Conservation (phyloP, 2,329 filamentous ascomycete genomes). For the Neospermospora avenae region DNA sequence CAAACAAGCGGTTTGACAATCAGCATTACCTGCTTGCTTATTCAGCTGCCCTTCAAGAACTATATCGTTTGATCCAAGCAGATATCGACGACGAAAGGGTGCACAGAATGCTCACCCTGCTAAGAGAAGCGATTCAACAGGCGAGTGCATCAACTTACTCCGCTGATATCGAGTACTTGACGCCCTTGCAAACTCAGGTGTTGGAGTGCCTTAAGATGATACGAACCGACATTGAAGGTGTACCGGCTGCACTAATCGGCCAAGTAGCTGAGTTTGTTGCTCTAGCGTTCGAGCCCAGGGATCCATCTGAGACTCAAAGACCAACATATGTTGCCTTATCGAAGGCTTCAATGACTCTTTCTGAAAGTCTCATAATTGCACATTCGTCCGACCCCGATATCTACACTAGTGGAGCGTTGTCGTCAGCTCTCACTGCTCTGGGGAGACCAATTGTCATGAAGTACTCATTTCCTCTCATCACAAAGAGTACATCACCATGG, state of each 20-base stretch:
- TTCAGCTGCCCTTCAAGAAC: conserved; percentile 67
- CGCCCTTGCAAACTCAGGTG: conserved; percentile 67
- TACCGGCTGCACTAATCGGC: conserved; percentile 64
- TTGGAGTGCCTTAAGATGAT: conserved; percentile 66
- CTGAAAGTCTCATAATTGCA: conserved; percentile 57
- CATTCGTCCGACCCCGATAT: conserved; percentile 64
- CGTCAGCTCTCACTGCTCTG: conserved; percentile 63
- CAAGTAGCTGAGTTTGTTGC: conserved; percentile 69
- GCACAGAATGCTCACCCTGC: conserved; percentile 64
- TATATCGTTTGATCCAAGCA: conserved; percentile 71
- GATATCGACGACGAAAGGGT: conserved; percentile 62
- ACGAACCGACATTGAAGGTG: conserved; percentile 60
- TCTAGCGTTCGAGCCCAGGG: conserved; percentile 56
- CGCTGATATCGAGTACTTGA: conserved; percentile 69
- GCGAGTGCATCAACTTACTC: conserved; percentile 67
- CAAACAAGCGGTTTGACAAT: conserved; percentile 56
- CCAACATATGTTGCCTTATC: conserved; percentile 89
- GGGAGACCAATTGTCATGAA: conserved; percentile 71
- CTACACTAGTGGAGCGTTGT: conserved; percentile 65
- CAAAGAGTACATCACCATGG: conserved; percentile 74
- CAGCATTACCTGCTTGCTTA: conserved; percentile 87
- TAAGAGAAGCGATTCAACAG: conserved; percentile 68
- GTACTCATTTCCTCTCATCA: conserved; percentile 71
- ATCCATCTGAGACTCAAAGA: conserved; percentile 42
- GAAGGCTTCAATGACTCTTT: conserved; percentile 71